Evolutionary conservation across 495 filamentous ascomycete genomes (phyloP).

Genomic region (Aspergillus baeticus): DNA sequence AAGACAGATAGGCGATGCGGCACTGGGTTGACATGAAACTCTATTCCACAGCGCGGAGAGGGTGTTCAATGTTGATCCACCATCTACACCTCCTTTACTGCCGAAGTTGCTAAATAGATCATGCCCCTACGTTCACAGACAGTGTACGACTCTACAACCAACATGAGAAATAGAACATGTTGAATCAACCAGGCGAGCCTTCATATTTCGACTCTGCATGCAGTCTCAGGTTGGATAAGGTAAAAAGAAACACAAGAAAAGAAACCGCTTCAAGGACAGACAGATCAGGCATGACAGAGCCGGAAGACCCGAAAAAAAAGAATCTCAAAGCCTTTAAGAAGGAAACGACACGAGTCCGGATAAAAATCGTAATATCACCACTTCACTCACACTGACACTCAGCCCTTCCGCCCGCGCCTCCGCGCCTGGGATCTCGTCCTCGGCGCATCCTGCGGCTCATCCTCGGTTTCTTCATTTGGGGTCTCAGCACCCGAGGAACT

Average conservation of each 20-base stretch:
- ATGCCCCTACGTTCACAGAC: no score
- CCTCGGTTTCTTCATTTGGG: constrained; percentile 10
- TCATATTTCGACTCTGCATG: neutral
- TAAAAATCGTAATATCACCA: neutral
- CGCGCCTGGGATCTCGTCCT: constrained; percentile 4
- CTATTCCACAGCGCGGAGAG: no score
- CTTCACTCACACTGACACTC: neutral
- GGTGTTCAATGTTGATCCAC: no score
- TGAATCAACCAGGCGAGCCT: neutral
- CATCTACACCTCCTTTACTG: no score
- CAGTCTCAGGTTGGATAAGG: neutral
- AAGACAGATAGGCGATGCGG: no score
- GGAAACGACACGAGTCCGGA: no score
- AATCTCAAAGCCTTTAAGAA: neutral
- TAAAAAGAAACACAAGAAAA: neutral
- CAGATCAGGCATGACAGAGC: neutral
- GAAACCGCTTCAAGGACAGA: neutral
- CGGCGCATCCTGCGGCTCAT: neutral
- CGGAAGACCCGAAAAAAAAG: neutral
- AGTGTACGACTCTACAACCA: no score
- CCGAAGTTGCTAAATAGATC: no score
- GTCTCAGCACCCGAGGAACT: constrained; percentile 15
- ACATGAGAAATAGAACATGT: no score
- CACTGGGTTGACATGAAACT: no score
- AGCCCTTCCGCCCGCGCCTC: constrained; percentile 6